Conservation (phyloP, 352 stramenopile species). For the Pythium rhizo-oryzae region DNA sequence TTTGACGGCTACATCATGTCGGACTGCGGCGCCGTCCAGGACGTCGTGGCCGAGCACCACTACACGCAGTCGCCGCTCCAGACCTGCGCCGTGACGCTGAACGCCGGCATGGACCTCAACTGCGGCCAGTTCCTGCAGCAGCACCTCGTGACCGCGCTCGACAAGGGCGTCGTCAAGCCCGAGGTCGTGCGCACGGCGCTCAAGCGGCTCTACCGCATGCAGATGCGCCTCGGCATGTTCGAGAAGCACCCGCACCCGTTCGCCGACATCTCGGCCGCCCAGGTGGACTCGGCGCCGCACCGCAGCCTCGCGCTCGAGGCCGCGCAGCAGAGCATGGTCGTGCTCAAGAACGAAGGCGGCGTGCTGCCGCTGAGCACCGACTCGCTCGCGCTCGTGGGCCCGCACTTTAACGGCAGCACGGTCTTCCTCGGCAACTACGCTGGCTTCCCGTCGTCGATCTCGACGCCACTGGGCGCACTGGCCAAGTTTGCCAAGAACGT, state of each 20-base stretch:
- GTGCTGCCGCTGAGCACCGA: constrained; percentile 56
- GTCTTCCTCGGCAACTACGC: constrained; percentile 78
- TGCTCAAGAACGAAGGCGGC: constrained; percentile 88
- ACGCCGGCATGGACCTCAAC: constrained; percentile 86
- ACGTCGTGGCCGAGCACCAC: constrained; percentile 79
- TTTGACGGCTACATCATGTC: constrained; percentile 93
- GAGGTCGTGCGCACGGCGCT: constrained; percentile 68
- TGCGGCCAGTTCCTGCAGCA: constrained; percentile 72
- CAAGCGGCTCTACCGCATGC: constrained; percentile 77
- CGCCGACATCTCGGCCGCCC: constrained; percentile 44
- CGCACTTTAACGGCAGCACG: constrained; percentile 65
- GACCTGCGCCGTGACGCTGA: constrained; percentile 60
- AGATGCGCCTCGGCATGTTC: constrained; percentile 92
- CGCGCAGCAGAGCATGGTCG: constrained; percentile 74
- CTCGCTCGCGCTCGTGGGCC: constrained; percentile 73
- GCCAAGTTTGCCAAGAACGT: constrained; percentile 35
- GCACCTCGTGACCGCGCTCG: constrained; percentile 66
- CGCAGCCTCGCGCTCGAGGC: constrained; percentile 63
- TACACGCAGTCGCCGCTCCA: constrained; percentile 68
- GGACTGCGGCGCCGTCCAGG: constrained; percentile 89
- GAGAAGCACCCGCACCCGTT: constrained; percentile 74
- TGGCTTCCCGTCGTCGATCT: constrained; percentile 59
- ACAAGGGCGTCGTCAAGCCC: constrained; percentile 61
- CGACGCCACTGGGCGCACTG: constrained; percentile 59
- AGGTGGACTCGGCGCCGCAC: constrained; percentile 60